Evolutionary conservation across 2,329 filamentous ascomycete genomes (phyloP), one percentile per base, ranked within the genome.

Genomic region (Neoscytalidium dimidiatum): DNA sequence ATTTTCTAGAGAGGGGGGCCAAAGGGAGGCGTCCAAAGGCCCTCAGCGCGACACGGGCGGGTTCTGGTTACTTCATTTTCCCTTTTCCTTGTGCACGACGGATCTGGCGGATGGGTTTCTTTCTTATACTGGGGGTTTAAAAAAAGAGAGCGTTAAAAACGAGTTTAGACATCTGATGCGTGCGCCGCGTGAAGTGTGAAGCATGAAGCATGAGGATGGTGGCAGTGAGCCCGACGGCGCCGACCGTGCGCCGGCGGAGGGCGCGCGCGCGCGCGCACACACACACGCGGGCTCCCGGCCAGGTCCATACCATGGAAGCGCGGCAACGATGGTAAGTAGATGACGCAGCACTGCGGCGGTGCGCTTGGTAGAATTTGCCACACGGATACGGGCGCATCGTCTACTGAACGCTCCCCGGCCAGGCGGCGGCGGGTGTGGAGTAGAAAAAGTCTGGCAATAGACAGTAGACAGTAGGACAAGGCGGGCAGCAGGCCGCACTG

Each of bases 1-100:
- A n/a, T n/a, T 31, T 56, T 56, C 41, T 64, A 64, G 62, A 64
- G 51, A 49, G 49, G 28, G 62, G 62, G 62, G 62, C 62, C 62
- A 64, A 64, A n/a, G 62, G 62, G 41, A 38, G 62, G 62, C 62
- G 62, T 64, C 62, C 41, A 44, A 64, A 51, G 44, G 38, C 62
- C 51, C 51, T 46, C 43, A 48, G 62, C 19, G 46, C 38, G 48
- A 63, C 35, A 53, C 23, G 51, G 51, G 62, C 49, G 61, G 57
- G 44, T 63, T 53, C 58, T 62, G 56, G 38, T 62, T 63, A 17
- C 7, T 53, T 41, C 9, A 53, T 53, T 57, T 48, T 21, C 14
- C 38, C n/a, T 41, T 57, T 64, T 44, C 13, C 35, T 63, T 63
- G 49, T 38, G 61, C 48, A 53, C 33, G 61, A 53, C 48, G 61